Base-by-base conservation (phyloP, 2,329 filamentous ascomycete species). In the Aspergillus novofumigatus region DNA sequence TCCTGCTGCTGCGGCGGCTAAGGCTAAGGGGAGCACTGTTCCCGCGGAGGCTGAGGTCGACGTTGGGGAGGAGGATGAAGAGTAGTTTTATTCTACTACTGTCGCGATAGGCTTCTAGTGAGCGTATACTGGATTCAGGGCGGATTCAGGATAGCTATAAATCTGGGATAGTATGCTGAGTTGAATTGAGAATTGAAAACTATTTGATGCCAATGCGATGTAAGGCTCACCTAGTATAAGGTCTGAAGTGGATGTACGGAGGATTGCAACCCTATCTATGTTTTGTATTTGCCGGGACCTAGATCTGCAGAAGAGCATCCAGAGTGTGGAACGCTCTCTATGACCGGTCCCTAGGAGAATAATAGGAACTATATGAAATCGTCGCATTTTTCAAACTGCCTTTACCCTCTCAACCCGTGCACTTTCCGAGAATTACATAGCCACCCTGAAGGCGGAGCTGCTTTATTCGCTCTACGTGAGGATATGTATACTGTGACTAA, bases 21-120 rank as follows among this genome's bases (percentile, higher is more conserved):
- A 69, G 62, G 68, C 60, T 9, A 76, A 72, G 69, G 70, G 60
- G 25, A 62, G 48, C 17, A 58, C 54, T 49, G 62, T 69, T 54
- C 67, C 68, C 11, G 68, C 70, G 62, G 69, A 72, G 53, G 51
- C 69, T 49, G 75, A 77, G 59, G 66, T 69, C 45, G 68, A 72
- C 53, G 68, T 60, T 44, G 68, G 60, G 28, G 68, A 74, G 55
- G 62, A 68, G 47, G 58, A 68, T 41, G 65, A 47, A 2, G 23
- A 66, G 59, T 62, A 47, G 5, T 44, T 21, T 48, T 20, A 44
- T 53, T 21, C 5, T 49, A 9, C 9, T 11, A 1, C 11, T 47
- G 21, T 17, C 3, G 32, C 3, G 14, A 7, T 38, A 38, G 32
- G 32, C 32, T 35, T 35, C 32, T 35, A 14, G 11, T 35, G 32